A percentile compares a stretch with the other conserved stretches of the same genome.
These are phyloP conservation scores for Colletotrichum sp. DNA, from an alignment of 2,329 filamentous ascomycete species.

Conservation along the genomic window DNA sequence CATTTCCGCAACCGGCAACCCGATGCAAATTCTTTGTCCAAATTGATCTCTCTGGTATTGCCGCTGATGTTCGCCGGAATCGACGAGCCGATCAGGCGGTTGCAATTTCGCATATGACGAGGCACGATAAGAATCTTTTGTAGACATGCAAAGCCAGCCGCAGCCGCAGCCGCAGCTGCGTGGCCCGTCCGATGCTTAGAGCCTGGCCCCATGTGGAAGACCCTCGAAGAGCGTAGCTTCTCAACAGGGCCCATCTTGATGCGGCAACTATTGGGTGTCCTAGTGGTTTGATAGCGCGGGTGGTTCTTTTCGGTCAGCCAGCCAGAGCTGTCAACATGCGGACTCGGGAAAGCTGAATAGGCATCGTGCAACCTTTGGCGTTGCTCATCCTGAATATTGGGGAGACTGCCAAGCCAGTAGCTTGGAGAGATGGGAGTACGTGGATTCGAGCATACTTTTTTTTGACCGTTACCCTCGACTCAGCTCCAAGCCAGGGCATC, in stretches of 20 bases:
- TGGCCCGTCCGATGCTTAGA: not conserved
- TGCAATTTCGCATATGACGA: not conserved
- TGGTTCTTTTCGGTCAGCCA: not conserved
- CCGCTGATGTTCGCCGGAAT: not conserved
- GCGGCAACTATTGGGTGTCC: not conserved
- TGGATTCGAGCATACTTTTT: no score
- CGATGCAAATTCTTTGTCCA: not conserved
- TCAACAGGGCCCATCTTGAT: not conserved
- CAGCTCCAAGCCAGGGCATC: not conserved
- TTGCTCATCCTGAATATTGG: not conserved
- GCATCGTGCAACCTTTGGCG: slow-evolving; percentile 2
- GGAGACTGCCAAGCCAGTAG: slow-evolving; percentile 1
- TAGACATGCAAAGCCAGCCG: not conserved
- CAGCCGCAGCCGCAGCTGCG: not conserved
- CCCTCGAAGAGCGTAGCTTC: not conserved
- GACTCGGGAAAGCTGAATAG: not conserved
- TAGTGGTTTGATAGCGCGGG: not conserved
- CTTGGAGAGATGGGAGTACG: not conserved
- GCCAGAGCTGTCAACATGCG: not conserved
- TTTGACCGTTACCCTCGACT: not conserved
- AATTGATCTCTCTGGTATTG: not conserved
- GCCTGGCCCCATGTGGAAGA: not conserved
- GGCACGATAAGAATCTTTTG: not conserved
- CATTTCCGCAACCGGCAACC: not conserved
- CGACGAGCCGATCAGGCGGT: not conserved